Base-by-base conservation (phyloP, 2,329 filamentous ascomycete species). In the Fusarium papillatum region DNA sequence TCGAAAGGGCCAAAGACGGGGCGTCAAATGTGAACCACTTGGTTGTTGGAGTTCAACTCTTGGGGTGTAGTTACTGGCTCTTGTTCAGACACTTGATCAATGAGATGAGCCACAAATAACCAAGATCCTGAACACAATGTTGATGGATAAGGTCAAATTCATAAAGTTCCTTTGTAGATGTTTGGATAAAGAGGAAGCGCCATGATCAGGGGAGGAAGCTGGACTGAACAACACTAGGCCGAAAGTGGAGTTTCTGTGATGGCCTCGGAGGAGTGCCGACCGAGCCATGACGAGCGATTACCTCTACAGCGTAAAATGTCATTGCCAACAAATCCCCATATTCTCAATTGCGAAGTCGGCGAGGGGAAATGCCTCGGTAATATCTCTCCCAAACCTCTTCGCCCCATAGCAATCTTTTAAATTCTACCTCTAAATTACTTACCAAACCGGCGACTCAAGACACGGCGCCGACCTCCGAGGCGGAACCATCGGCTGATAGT, bases 391-490 rank as follows among this genome's bases (percentile, higher is more conserved):
- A 36, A 7, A 17, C 24, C 6, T 36, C 34, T 9, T 36, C 3
- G 62, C 24, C 38, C 17, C 22, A 34, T 29, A 38, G 10, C 43
- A 16, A 50, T 57, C 57, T 22, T 61, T n/a, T 31, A 31, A 26
- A 63, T 22, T 39, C 48, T 59, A 29, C 43, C 19, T 62, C 38
- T 62, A 26, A 50, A n/a, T 55, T 34, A 55, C 29, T 31, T 31
- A 31, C 31, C 31, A 17, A 68, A 61, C 69, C 74, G 64, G 57
- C 61, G 59, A 66, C 41, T 61, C 50, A n/a, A 36, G 55, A 60
- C 22, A 66, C 71, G 77, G 75, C 74, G 53, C 59, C 71, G 43
- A 73, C 70, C 69, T 80, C 78, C 78, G 76, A 79, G 79, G 72
- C 76, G 75, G 72, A 70, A 69, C 73, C 70, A 75, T 78, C 78